Evolutionary conservation across 305 asterid species (phyloP), one percentile per base, ranked within the genome.

Genomic region (Fraxinus latifolia): DNA sequence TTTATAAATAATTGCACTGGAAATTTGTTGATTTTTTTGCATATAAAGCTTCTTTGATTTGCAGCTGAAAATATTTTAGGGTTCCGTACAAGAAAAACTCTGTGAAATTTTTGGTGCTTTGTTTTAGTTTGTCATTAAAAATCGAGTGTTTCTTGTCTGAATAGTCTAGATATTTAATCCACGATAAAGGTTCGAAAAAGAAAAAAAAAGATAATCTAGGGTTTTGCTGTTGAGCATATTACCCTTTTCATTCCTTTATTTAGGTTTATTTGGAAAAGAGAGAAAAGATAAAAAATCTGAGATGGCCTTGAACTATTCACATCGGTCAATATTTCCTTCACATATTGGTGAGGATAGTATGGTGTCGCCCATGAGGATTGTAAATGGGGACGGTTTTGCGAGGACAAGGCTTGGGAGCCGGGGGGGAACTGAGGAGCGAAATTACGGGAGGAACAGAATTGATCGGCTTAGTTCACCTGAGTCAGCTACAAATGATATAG

Each of bases 241-340:
- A 19, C 44, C 9, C n/a, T 62, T 75, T 36, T 39, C 77, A 50
- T 53, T 36, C 39, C 55, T 77, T 19, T 76, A 15, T 68, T 72
- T 60, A 7, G 81, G 75, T 79, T 8, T 39, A 39, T 68, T 19
- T 31, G 33, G 81, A 81, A 42, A 68, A 68, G 37, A 29, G 34
- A 70, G 33, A 60, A 4, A 29, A 34, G 71, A 58, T 29, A 50
- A 23, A 37, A 39, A 36, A 37, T 29, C 84, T 85, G 36, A 83
- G 87, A 95, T 95, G 97, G 97, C 97, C 77, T 90, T 93, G 94
- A 95, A 95, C 85, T 95, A 86, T 87, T 90, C 96, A 0, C 97
- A 89, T 82, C 79, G 90, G 74, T 95, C 93, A 0, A 32, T 90
- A 53, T 88, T 89, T 67, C 88, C 95, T 8, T 85, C 92, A 17